Evolutionary conservation across 208 protist species (phyloP), one percentile per base, ranked within the genome.

Genomic region (Wallacemonas collosoma): DNA sequence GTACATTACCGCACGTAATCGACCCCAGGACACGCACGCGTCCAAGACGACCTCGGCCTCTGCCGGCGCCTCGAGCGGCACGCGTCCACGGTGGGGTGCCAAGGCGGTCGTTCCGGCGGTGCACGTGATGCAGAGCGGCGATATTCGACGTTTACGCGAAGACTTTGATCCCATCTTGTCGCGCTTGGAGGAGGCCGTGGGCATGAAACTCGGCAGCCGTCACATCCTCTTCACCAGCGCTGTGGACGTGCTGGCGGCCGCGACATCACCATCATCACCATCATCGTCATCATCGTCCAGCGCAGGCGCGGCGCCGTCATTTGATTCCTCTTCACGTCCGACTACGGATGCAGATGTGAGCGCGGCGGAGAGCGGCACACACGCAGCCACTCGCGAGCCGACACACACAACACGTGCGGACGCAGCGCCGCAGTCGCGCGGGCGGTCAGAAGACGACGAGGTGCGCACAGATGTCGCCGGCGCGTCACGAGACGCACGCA

Each of bases 181-280:
- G 9, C 75, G 86, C 44, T 77, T 96, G 66, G 88, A 96, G 72
- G 67, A 91, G 57, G 87, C 84, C 4, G 85, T 93, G 12, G 91
- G 91, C 17, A 93, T 94, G 87, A 87, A 87, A 56, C 81, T 96
- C 9, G 91, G 91, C 54, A 93, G 87, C 63, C 86, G 91, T 43
- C 90, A 95, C 73, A 86, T 88, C 9, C 86, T 95, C 57, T 95
- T 95, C 73, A 91, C 90, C 1, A 85, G 78, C 51, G 79, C 88
- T 1, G 72, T 93, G 3, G 86, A 93, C 48, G 79, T 93, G 55
- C 53, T 95, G 9, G 62, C 2, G 2, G 45, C 64, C 38, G 41
- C 63, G 3, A 35, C 41, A n/a, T n/a, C n/a, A n/a, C n/a, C n/a
- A n/a, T n/a, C 70, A 65, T 1, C 69, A 8, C n/a, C 58, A 12